A percentile compares a stretch with the other conserved stretches of the same genome.
These are phyloP conservation scores for Fusarium xylarioides DNA, from an alignment of 2,329 filamentous ascomycete genomes.

Conservation along the genomic window DNA sequence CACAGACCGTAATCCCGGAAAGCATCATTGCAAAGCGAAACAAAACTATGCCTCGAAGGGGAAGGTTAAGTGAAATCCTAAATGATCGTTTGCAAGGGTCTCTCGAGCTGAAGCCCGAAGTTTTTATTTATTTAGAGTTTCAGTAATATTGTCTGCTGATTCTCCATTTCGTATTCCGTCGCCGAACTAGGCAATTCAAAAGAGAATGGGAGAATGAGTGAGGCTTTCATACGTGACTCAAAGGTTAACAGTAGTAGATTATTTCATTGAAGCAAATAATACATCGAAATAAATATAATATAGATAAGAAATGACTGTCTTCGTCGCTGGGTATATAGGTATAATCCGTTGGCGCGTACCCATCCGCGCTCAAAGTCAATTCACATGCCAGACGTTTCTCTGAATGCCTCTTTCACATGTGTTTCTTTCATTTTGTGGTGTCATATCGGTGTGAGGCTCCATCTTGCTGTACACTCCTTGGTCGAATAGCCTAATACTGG, in stretches of 20 bases:
- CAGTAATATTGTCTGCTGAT: not conserved
- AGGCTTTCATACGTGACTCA: not conserved
- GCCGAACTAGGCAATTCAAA: not conserved
- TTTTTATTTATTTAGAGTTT: not conserved
- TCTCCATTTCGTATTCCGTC: not conserved
- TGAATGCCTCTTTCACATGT: not conserved
- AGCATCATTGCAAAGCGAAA: conserved; percentile 4
- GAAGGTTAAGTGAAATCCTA: not conserved
- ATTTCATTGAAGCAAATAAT: conserved; percentile 1
- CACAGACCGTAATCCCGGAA: conserved; percentile 11
- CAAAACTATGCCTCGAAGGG: not conserved
- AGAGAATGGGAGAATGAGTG: not conserved
- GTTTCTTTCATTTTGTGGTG: not conserved
- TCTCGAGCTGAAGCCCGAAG: conserved; percentile 1
- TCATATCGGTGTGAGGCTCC: conserved; percentile 2
- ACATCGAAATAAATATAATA: not conserved
- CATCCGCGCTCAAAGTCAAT: conserved; percentile 8
- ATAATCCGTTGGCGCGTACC: conserved; percentile 36
- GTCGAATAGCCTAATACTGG: conserved; percentile 27
- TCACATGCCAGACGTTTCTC: not conserved
- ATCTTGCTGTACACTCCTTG: not conserved
- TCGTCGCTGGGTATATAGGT: conserved; percentile 42
- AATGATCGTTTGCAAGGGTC: conserved; percentile 1
- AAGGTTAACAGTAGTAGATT: not conserved
- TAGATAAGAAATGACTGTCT: conserved; percentile 25